These are phyloP conservation scores for Anthoceros angustus DNA, from an alignment of 225 moss, liverwort and hornwort genomes.

Conservation along the genomic window DNA sequence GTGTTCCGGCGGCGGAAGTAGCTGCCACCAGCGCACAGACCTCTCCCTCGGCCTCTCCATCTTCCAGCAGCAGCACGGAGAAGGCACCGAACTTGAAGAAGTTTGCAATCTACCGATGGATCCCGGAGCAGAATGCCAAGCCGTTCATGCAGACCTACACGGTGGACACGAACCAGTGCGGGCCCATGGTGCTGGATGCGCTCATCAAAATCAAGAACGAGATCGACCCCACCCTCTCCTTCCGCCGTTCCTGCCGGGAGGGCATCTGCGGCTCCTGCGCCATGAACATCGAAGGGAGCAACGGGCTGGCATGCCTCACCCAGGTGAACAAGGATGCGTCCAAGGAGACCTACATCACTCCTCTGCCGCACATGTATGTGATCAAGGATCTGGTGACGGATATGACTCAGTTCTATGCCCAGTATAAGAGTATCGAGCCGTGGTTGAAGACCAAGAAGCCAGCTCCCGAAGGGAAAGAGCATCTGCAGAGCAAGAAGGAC, in stretches of 20 bases:
- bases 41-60: constrained; percentile 10
- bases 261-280: constrained; percentile 97
- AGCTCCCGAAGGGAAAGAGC: constrained; percentile 41
- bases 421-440: constrained; percentile 96
- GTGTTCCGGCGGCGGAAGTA: not conserved
- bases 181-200: constrained; percentile 96
- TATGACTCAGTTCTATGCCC: constrained; percentile 90
- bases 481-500: constrained; percentile 66
- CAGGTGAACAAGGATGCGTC: constrained; percentile 45
- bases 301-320: constrained; percentile 77
- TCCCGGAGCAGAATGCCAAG: constrained; percentile 58
- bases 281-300: constrained; percentile 77
- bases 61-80: constrained; percentile 12
- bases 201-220: constrained; percentile 94
- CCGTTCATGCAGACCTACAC: constrained; percentile 47
- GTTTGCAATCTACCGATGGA: constrained; percentile 83
- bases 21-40: not conserved
- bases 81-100: constrained; percentile 57
- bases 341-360: constrained; percentile 51
- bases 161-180: constrained; percentile 70
- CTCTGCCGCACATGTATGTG: constrained; percentile 92
- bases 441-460: constrained; percentile 78
- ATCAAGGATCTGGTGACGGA: constrained; percentile 89
- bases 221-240: constrained; percentile 50
- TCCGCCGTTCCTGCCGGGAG: constrained; percentile 96